Conservation (phyloP, 441 rosid genomes). For the Gossypium gossypioides region DNA sequence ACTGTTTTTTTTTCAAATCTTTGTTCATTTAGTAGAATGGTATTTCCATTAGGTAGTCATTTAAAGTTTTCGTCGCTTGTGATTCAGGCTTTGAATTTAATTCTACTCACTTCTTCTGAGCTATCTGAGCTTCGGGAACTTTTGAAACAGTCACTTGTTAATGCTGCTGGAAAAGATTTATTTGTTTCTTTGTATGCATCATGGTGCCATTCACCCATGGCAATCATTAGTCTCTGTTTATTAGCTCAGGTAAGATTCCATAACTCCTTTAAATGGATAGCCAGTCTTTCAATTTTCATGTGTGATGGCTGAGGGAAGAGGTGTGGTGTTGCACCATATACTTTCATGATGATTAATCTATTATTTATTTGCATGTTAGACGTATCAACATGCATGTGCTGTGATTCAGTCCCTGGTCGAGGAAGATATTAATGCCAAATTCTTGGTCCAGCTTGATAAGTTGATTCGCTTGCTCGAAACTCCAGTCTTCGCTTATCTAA, state of each 20-base stretch:
- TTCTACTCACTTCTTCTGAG: constrained; percentile 93
- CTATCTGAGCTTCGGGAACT: constrained; percentile 75
- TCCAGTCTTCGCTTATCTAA: constrained; percentile 93
- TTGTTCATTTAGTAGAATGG: background rate
- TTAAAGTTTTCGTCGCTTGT: background rate
- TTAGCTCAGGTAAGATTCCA: constrained; percentile 69
- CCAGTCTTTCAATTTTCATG: background rate
- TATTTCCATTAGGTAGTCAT: background rate
- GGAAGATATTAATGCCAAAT: constrained; percentile 91
- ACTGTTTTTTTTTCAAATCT: background rate
- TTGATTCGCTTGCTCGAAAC: constrained; percentile 33
- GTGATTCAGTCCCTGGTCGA: constrained; percentile 92
- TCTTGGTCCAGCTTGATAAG: constrained; percentile 55
- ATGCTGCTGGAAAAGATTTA: constrained; percentile 73
- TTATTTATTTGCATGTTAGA: constrained; percentile 39
- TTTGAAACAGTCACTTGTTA: constrained; percentile 72
- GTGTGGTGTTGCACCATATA: background rate
- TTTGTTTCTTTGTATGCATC: constrained; percentile 87
- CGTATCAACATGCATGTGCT: constrained; percentile 88
- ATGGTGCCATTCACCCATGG: constrained; percentile 99
- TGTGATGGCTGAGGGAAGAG: background rate
- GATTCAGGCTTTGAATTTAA: constrained; percentile 91
- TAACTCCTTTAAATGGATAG: background rate
- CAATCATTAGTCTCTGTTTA: constrained; percentile 94
- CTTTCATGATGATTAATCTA: constrained; percentile 2